Evolutionary conservation across 2,329 filamentous ascomycete genomes (phyloP), one percentile per base, ranked within the genome.

Genomic region (Aspergillus sp.): DNA sequence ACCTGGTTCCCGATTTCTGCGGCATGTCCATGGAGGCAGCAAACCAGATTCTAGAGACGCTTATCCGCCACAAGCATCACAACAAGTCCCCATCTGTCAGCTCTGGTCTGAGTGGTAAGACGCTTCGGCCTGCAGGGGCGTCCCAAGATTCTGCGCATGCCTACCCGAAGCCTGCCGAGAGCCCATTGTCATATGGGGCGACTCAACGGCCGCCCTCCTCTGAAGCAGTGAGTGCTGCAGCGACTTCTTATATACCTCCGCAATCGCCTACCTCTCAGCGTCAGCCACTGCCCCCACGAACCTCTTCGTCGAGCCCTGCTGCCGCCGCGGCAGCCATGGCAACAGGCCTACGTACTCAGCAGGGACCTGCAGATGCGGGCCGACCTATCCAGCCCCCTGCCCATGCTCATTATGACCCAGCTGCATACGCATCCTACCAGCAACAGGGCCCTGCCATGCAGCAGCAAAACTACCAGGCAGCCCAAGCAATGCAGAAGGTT

Each of bases 11-110:
- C 19, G 95, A 99, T 74, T 99, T 99, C 78, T 99, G 95, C 74
- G 95, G 95, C 66, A 99, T 99, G 92, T 96, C 92, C 27, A 98
- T 98, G 95, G 90, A 95, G 57, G 90, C 91, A 39, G 95, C 95
- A 44, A 98, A 97, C 74, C 87, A 96, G 70, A 97, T 99, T 64
- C 76, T 98, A 55, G 89, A 92, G 63, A 91, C 93, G 50, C 90
- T 97, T 66, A 86, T 91, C 69, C 87, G 87, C 50, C 88, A 90
- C 59, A 96, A 93, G 77, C 86, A 87, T 70, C 84, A 86, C 82
- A 89, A 76, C 81, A 83, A 84, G 70, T 74, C 75, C 53, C 76
- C 80, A 4, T 79, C 79, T 58, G 75, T 80, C 56, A 78, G 79
- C 61, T 79, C 80, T 52, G 77, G 74, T 45, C 80, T 93, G 74